These are phyloP conservation scores for Petunia axillaris DNA, from an alignment of 257 asterid genomes.

Conservation along the genomic window DNA sequence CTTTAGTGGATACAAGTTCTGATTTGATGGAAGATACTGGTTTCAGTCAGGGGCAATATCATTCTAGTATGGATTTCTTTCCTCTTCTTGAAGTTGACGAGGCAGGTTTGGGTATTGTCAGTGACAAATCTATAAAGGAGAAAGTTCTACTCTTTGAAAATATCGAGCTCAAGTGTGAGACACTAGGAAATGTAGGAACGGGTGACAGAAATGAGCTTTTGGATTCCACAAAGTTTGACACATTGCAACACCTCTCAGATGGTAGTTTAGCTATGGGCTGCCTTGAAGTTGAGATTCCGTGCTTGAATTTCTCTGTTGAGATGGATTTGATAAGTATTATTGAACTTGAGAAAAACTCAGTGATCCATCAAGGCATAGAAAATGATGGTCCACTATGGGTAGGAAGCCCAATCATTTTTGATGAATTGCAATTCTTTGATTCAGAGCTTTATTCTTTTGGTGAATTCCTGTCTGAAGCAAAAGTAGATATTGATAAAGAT, in stretches of 20 bases:
- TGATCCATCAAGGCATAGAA: constrained; percentile 36
- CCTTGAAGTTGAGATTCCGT: constrained; percentile 40
- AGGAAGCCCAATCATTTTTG: constrained; percentile 46
- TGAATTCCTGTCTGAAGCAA: constrained; percentile 49
- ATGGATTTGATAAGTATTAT: constrained; percentile 47
- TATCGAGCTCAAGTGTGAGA: constrained; percentile 50
- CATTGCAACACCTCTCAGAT: constrained; percentile 49
- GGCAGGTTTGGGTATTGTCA: constrained; percentile 51
- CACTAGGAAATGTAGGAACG: constrained; percentile 47
- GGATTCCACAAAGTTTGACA: constrained; percentile 58
- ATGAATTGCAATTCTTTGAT: constrained; percentile 62
- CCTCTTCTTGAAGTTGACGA: constrained; percentile 71
- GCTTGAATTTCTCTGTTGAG: constrained; percentile 38
- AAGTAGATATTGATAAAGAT: constrained; percentile 53
- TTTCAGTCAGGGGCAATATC: constrained; percentile 42
- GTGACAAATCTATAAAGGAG: constrained; percentile 39
- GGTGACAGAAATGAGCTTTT: constrained; percentile 50
- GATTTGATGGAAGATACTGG: constrained; percentile 58
- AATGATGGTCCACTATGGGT: constrained; percentile 39
- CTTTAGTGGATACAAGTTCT: constrained; percentile 46
- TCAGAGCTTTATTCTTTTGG: constrained; percentile 45
- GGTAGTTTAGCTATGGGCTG: constrained; percentile 37
- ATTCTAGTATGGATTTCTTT: constrained; percentile 40
- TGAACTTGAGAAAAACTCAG: constrained; percentile 48
- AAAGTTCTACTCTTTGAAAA: constrained; percentile 49